Base-by-base conservation (phyloP, 352 stramenopile species). In the Pythium rishiriense region DNA sequence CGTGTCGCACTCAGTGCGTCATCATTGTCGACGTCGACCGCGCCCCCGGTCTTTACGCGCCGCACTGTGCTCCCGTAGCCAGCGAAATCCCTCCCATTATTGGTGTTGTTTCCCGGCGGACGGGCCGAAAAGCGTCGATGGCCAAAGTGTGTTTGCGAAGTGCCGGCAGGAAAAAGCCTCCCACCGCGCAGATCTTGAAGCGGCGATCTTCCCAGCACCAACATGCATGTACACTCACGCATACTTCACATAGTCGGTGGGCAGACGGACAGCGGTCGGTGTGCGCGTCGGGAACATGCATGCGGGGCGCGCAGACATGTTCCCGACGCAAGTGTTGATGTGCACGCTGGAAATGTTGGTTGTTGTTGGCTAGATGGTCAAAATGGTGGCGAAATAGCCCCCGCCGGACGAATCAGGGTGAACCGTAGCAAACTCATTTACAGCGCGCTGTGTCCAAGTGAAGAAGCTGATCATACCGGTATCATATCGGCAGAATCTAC, bases 1-100 rank as follows among this genome's bases (percentile, higher is more conserved):
- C 47, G 21, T 54, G 47, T 54, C 47, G 47, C 47, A 54, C 47
- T 33, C 15, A 4, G 19, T 39, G 45, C 45, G 22, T 51, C 45
- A 51, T 51, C 45, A 51, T 26, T 47, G 19, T 47, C 41, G 41
- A 47, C 35, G 35, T 41, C 35, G 35, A 41, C 35, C 35, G 17
- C n/a, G n/a, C n/a, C n/a, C 14, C 35, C 35, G 35, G 35, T 17
- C 35, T 41, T 41, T 41, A 41, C 35, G 17, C 35, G 9, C 6
- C 31, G 9, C 35, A 41, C 6, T 14, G 10, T 35, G 31, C 31
- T 11, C 10, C 31, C 35, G 11, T 14, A 41, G 35, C 35, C 35
- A 41, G 35, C 35, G 35, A 41, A 41, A 41, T 41, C 6, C 4
- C 14, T 41, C 35, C 35, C 31, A 35, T 35, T 35, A 11, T 35